These are phyloP conservation scores for Neonectria faginata DNA, from an alignment of 2,329 filamentous ascomycete species.

Conservation along the genomic window DNA sequence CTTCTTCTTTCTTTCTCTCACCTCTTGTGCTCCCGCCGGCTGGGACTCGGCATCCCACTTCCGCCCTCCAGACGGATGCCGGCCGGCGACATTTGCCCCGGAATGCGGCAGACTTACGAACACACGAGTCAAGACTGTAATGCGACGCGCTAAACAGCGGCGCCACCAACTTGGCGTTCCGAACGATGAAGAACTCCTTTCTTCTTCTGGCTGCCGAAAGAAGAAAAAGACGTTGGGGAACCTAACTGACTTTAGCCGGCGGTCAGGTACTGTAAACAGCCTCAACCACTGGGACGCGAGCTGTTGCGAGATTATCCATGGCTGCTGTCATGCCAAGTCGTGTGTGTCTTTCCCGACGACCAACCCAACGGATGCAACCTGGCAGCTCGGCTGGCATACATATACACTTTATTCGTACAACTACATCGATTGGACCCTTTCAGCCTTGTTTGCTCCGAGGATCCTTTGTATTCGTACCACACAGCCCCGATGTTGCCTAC, in stretches of 20 bases:
- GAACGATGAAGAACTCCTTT: slow-evolving; percentile 12
- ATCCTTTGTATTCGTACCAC: not conserved
- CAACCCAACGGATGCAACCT: slow-evolving; percentile 4
- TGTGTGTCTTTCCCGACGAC: not conserved
- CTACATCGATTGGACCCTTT: not conserved
- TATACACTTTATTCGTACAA: not conserved
- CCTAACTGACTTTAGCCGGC: slow-evolving; percentile 22
- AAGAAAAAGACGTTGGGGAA: slow-evolving; percentile 13
- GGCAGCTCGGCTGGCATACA: not conserved
- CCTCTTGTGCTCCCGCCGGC: slow-evolving; percentile 10
- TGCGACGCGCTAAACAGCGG: slow-evolving; percentile 26
- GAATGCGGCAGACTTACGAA: not conserved
- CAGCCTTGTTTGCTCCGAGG: not conserved
- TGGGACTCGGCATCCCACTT: slow-evolving; percentile 19
- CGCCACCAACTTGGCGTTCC: slow-evolving; percentile 33
- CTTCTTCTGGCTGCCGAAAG: slow-evolving; percentile 5
- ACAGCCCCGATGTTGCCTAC: not conserved
- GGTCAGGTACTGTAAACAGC: slow-evolving; percentile 1
- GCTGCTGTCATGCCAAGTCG: slow-evolving; percentile 11
- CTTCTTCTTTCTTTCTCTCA: not conserved
- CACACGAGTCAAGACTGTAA: slow-evolving; percentile 24
- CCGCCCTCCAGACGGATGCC: slow-evolving; percentile 8
- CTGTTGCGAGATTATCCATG: slow-evolving; percentile 4
- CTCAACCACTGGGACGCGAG: slow-evolving; percentile 7
- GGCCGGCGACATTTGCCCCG: slow-evolving; percentile 10